A percentile compares a stretch with the other conserved stretches of the same genome.
phyloP scores from a whole-genome alignment of 345 rosid species.

The Euphorbia lathyris region DNA sequence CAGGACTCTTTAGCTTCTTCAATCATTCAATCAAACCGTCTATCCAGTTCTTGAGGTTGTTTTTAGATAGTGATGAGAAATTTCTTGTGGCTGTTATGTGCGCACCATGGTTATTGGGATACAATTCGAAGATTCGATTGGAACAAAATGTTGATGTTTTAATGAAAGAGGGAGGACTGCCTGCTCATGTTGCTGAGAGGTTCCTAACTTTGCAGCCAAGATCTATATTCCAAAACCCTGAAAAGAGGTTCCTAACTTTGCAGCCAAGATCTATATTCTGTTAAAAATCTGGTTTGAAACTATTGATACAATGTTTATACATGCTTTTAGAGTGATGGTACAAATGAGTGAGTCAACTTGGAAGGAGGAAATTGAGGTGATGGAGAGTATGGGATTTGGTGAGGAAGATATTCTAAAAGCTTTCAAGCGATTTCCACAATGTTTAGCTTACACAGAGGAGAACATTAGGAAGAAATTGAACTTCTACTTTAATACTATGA shows the following conservation, averaged over 20 bases:
- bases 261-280: no score
- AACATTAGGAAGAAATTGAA: slow-evolving; percentile 20
- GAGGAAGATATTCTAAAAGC: slow-evolving; percentile 20
- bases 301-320: slow-evolving; percentile 1
- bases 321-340: slow-evolving; percentile 18
- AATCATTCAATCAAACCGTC: no score
- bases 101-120: no score
- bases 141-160: slow-evolving; percentile 22
- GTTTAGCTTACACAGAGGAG: slow-evolving; percentile 18
- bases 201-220: slow-evolving; percentile 16
- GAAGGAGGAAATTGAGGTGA: slow-evolving; percentile 21
- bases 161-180: slow-evolving; percentile 19
- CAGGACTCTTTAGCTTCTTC: no score
- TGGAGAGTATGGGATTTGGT: slow-evolving; percentile 31
- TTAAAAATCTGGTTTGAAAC: slow-evolving; percentile 23
- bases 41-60: no score
- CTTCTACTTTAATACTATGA: no score
- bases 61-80: no score
- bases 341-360: slow-evolving; percentile 12
- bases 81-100: no score
- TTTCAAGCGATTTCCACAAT: slow-evolving; percentile 15
- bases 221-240: background rate
- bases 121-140: slow-evolving; percentile 8
- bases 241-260: no score
- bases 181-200: background rate